Percentiles rank a stretch among this genome's conserved stretches.
phyloP scores from a whole-genome alignment of 192 early-diverging fungal species.

The Entomortierella chlamydospora region DNA sequence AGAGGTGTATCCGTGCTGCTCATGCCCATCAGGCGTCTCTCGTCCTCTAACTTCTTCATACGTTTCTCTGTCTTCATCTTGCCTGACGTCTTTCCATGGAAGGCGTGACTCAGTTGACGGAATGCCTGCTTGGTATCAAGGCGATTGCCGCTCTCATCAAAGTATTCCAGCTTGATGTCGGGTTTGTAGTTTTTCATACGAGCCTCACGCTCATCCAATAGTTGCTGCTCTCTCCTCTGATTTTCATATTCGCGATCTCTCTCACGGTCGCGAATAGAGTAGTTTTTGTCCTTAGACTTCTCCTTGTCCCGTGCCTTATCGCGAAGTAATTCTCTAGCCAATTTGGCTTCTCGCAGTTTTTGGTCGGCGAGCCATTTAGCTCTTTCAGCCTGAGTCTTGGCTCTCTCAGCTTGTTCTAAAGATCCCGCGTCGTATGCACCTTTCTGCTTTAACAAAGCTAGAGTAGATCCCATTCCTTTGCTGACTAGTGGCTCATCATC shows the following conservation, averaged over 20 bases:
- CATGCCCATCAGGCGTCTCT: conserved; percentile 80
- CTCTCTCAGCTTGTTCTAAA: conserved; percentile 74
- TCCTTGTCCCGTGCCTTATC: conserved; percentile 73
- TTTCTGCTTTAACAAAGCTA: conserved; percentile 84
- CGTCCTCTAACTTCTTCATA: conserved; percentile 84
- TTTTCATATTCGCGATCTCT: conserved; percentile 63
- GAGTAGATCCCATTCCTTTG: conserved; percentile 82
- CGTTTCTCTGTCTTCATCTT: conserved; percentile 96
- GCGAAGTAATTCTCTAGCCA: conserved; percentile 72
- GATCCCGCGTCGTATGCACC: conserved; percentile 71
- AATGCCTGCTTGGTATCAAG: conserved; percentile 93
- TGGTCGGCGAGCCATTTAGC: conserved; percentile 81
- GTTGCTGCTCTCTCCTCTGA: conserved; percentile 68
- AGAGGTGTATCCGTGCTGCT: conserved; percentile 81
- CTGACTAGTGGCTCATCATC: conserved; percentile 87
- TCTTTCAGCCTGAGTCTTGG: conserved; percentile 69
- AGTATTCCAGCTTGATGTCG: conserved; percentile 89
- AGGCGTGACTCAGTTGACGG: conserved; percentile 90
- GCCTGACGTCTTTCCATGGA: conserved; percentile 94
- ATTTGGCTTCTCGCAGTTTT: conserved; percentile 64
- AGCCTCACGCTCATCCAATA: conserved; percentile 79
- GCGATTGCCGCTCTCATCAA: conserved; percentile 86
- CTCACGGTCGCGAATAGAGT: conserved; percentile 54
- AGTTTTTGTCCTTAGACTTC: conserved; percentile 61
- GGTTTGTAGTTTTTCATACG: conserved; percentile 94